Conservation (phyloP, 441 rosid species). For the Populus hybrid region DNA sequence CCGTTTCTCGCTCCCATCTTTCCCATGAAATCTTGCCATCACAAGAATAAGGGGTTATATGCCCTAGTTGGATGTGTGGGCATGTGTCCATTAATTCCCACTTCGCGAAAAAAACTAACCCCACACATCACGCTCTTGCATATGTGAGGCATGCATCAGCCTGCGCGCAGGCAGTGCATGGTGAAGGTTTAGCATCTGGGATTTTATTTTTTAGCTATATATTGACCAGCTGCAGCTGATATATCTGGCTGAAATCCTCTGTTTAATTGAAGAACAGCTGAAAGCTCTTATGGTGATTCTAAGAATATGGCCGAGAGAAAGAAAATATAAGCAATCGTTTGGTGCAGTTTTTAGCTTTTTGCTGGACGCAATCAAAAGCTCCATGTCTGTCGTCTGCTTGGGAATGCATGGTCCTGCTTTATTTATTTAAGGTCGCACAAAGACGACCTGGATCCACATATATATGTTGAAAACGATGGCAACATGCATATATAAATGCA, state of each 20-base stretch:
- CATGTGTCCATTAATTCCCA: not conserved
- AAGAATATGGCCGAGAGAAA: too few relatives aligned
- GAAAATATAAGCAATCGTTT: too few relatives aligned
- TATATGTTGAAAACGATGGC: not conserved
- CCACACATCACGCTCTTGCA: slow-evolving; percentile 9
- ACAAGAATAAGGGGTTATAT: not conserved
- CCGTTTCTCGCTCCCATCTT: not conserved
- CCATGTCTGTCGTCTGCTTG: too few relatives aligned
- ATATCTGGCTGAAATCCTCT: not conserved
- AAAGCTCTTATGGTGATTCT: not conserved
- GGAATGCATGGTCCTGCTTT: too few relatives aligned
- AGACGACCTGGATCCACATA: not conserved
- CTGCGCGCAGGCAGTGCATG: too few relatives aligned
- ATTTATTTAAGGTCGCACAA: not conserved
- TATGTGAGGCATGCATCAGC: too few relatives aligned
- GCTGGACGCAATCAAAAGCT: not conserved
- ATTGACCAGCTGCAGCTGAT: not conserved
- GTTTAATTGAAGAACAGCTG: not conserved
- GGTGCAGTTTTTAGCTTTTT: not conserved
- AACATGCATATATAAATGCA: not conserved
- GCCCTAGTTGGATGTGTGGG: not conserved
- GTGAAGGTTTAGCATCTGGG: too few relatives aligned
- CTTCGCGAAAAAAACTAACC: not conserved
- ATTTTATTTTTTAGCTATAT: not conserved
- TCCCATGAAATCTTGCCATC: not conserved